Evolutionary conservation across 148 eudicot genomes (phyloP).

Genomic region (Rhododendron ovatum): DNA sequence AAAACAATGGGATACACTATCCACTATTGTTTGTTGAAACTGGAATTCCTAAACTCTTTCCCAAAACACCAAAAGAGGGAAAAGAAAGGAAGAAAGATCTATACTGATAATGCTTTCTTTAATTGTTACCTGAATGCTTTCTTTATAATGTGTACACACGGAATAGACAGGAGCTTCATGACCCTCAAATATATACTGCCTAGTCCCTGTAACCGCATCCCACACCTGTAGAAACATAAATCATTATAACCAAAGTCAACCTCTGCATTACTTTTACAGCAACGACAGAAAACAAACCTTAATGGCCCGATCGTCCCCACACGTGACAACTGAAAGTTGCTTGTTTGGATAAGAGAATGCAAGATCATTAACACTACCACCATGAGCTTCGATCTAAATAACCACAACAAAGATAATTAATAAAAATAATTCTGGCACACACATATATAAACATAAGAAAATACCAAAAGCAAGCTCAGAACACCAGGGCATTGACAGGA

Average conservation of each 20-base stretch:
- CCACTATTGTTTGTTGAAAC: neutral
- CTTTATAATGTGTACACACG: slow-evolving; percentile 76
- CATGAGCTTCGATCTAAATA: slow-evolving; percentile 84
- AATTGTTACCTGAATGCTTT: slow-evolving; percentile 56
- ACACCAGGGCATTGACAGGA: neutral
- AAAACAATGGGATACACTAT: neutral
- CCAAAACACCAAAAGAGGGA: neutral
- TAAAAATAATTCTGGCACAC: neutral
- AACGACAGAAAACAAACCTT: slow-evolving; percentile 46
- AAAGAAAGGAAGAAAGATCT: neutral
- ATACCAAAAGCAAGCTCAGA: neutral
- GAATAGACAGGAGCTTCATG: slow-evolving; percentile 88
- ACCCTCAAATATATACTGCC: slow-evolving; percentile 66
- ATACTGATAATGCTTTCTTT: neutral
- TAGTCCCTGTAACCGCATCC: slow-evolving; percentile 72
- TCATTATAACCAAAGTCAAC: slow-evolving; percentile 15
- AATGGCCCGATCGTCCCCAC: slow-evolving; percentile 89
- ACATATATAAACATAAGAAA: neutral
- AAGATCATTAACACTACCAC: slow-evolving; percentile 83
- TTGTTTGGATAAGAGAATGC: slow-evolving; percentile 70
- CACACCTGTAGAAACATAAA: slow-evolving; percentile 50
- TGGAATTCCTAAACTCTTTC: neutral
- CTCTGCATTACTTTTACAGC: neutral
- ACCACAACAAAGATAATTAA: neutral
- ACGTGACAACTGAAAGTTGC: slow-evolving; percentile 67